Percentiles rank a stretch among this genome's conserved stretches.
phyloP scores from a whole-genome alignment of 2,329 filamentous ascomycete genomes.

The Fusarium sarcochroum region DNA sequence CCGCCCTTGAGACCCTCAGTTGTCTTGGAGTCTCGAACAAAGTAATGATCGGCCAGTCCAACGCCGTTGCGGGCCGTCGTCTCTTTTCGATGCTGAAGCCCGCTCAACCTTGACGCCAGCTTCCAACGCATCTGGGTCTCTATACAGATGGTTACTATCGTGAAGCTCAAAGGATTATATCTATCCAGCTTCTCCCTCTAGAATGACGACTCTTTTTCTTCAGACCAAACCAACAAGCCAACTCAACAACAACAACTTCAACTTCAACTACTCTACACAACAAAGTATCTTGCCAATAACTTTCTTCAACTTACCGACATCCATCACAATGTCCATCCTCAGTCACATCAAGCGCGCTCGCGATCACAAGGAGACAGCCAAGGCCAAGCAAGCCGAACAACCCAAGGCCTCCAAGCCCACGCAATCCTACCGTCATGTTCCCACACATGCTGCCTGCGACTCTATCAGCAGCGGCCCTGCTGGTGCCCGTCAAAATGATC shows the following conservation, averaged over 20 bases:
- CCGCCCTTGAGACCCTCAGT: slow-evolving; percentile 21
- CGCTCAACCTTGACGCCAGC: slow-evolving; percentile 32
- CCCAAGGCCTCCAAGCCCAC: slow-evolving; percentile 57
- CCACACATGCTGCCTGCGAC: slow-evolving; percentile 73
- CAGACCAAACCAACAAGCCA: slow-evolving; percentile 15
- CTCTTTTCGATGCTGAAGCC: slow-evolving; percentile 6
- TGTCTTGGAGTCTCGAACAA: slow-evolving; percentile 31
- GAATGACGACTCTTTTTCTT: slow-evolving; percentile 3
- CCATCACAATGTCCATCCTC: slow-evolving; percentile 68
- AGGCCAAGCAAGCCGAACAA: slow-evolving; percentile 63
- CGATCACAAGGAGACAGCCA: slow-evolving; percentile 69
- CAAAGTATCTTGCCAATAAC: not conserved
- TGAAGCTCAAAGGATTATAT: slow-evolving; percentile 25
- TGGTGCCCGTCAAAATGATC: slow-evolving; percentile 64
- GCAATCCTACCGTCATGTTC: slow-evolving; percentile 70
- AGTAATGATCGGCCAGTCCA: slow-evolving; percentile 33
- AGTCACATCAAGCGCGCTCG: slow-evolving; percentile 66
- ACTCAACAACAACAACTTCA: not conserved
- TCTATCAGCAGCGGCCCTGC: slow-evolving; percentile 68
- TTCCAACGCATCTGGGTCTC: slow-evolving; percentile 25
- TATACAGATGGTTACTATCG: slow-evolving; percentile 4
- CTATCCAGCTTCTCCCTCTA: slow-evolving; percentile 14
- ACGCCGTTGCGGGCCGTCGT: slow-evolving; percentile 33
- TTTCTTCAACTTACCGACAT: slow-evolving; percentile 3
- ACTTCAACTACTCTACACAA: not conserved